A percentile compares a stretch with the other conserved stretches of the same genome.
phyloP scores from a whole-genome alignment of 495 filamentous ascomycete genomes.

The Echria macrotheca region DNA sequence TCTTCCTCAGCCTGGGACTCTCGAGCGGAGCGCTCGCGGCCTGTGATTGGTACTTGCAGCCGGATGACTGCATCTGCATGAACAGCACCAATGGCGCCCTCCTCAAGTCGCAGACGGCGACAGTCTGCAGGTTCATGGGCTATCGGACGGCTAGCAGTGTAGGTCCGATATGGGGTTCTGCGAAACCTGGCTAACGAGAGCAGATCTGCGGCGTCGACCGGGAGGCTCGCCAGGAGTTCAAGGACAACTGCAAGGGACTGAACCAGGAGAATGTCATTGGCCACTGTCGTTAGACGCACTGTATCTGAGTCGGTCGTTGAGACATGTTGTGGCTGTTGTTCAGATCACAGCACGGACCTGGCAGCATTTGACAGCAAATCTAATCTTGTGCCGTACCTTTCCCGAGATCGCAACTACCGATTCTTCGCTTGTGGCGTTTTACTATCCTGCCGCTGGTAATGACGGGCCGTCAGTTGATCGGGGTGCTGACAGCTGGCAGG shows the following conservation, averaged over 20 bases:
- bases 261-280: slow-evolving; percentile 31
- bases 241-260: slow-evolving; percentile 30
- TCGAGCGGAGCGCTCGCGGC: slow-evolving; percentile 14
- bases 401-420: no score
- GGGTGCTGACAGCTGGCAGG: no score
- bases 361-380: no score
- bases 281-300: slow-evolving; percentile 23
- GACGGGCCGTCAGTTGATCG: no score
- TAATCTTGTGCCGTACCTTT: no score
- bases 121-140: slow-evolving; percentile 17
- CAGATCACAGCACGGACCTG: no score
- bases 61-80: slow-evolving; percentile 34
- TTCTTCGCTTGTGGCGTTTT: no score
- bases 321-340: slow-evolving; percentile 2
- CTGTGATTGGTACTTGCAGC: slow-evolving; percentile 27
- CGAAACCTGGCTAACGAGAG: background rate
- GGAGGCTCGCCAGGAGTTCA: slow-evolving; percentile 23
- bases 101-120: slow-evolving; percentile 18
- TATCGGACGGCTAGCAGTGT: slow-evolving; percentile 24
- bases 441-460: no score
- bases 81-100: slow-evolving; percentile 22
- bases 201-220: slow-evolving; percentile 28
- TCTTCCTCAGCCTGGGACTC: slow-evolving; percentile 13
- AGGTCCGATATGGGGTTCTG: background rate
- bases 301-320: background rate